A percentile compares a stretch with the other conserved stretches of the same genome.
These are phyloP conservation scores for Alternaria gansuensis DNA, from an alignment of 2,329 filamentous ascomycete species.

Conservation along the genomic window DNA sequence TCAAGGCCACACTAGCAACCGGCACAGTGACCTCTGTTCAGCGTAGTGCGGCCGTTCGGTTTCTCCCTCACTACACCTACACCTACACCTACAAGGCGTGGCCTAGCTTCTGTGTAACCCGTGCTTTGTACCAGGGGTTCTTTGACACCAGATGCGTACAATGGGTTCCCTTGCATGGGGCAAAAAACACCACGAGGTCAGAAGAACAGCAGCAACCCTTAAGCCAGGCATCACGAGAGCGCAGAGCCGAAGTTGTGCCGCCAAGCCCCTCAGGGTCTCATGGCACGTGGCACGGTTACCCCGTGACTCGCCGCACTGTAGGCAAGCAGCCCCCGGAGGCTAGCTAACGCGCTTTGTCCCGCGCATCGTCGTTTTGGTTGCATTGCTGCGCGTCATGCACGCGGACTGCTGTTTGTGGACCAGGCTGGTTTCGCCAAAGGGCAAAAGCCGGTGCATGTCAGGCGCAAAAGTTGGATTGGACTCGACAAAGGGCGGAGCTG, in stretches of 20 bases:
- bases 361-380: not conserved
- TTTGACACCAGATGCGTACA: not conserved
- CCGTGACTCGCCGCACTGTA: no score
- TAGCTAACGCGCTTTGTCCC: not conserved
- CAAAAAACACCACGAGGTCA: not conserved
- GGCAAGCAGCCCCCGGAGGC: no score
- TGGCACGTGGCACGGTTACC: slow-evolving; percentile 1
- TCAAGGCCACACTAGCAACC: no score
- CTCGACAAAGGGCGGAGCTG: no score
- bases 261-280: not conserved
- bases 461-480: not conserved
- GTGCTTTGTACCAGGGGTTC: no score
- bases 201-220: not conserved
- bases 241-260: not conserved
- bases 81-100: no score
- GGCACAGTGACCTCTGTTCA: no score
- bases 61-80: no score
- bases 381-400: slow-evolving; percentile 7
- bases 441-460: no score
- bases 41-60: no score
- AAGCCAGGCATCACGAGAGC: not conserved
- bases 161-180: slow-evolving; percentile 1
- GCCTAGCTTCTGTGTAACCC: no score
- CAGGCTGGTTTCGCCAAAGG: not conserved
- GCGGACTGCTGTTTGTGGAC: slow-evolving; percentile 3